Conservation (phyloP, 805 yeast species). For the Metschnikowia lachancei region DNA sequence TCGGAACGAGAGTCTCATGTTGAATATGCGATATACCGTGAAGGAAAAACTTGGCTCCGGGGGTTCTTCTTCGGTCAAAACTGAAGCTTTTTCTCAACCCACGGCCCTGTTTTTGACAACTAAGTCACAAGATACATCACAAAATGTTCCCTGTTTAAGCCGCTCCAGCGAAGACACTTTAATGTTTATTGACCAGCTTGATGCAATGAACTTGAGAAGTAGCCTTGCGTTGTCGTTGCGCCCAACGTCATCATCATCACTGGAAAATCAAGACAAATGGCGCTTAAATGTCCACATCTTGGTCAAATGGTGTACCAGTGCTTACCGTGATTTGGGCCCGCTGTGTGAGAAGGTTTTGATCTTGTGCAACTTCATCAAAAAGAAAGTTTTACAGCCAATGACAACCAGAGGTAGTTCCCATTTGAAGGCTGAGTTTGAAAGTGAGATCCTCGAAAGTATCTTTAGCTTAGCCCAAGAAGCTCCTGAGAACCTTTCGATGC, state of each 20-base stretch:
- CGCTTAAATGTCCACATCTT: slow-evolving; percentile 33
- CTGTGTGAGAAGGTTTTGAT: slow-evolving; percentile 33
- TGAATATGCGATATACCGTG: slow-evolving; percentile 37
- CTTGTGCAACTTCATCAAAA: slow-evolving; percentile 46
- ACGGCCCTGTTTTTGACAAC: background rate
- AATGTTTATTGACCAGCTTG: slow-evolving; percentile 36
- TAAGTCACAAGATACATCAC: background rate
- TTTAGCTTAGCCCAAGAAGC: slow-evolving; percentile 28
- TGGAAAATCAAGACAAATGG: slow-evolving; percentile 27
- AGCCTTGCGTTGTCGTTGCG: slow-evolving; percentile 30
- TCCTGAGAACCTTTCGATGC: slow-evolving; percentile 8
- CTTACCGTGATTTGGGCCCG: slow-evolving; percentile 30
- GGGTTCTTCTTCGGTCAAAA: too few species aligned
- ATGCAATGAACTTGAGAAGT: slow-evolving; percentile 29
- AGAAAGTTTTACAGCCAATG: slow-evolving; percentile 31
- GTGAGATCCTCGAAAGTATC: slow-evolving; percentile 40
- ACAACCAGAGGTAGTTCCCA: slow-evolving; percentile 19
- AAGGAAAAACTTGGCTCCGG: background rate
- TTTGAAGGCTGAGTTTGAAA: slow-evolving; percentile 45
- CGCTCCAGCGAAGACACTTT: slow-evolving; percentile 30
- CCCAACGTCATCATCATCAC: slow-evolving; percentile 18
- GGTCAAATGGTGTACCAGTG: slow-evolving; percentile 41
- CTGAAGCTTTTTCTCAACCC: too few species aligned
- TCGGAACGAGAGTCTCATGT: slow-evolving; percentile 68
- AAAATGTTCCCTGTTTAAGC: slow-evolving; percentile 15